A percentile compares a stretch with the other conserved stretches of the same genome.
Conservation (phyloP, 2,329 filamentous ascomycete species). For the Sclerotinia glacialis region DNA sequence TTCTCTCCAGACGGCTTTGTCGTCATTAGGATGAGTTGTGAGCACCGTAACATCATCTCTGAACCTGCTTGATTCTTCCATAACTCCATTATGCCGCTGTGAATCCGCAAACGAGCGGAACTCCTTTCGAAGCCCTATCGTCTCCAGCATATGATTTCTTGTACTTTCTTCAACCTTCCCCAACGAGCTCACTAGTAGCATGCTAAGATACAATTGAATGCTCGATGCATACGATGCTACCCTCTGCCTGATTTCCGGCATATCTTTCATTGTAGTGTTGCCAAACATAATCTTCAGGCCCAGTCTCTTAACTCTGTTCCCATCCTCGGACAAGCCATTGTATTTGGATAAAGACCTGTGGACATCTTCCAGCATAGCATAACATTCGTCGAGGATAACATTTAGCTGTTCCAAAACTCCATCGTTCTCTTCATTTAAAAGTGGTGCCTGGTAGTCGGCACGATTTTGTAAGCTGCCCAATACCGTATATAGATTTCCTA, state of each 20-base stretch:
- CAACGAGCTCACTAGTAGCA: not conserved
- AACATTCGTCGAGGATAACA: not conserved
- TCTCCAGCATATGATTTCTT: not conserved
- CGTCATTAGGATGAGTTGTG: not conserved
- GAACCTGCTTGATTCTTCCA: not conserved
- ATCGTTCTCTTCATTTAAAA: not conserved
- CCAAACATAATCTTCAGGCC: not conserved
- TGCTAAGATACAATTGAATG: not conserved
- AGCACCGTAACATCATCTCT: not conserved
- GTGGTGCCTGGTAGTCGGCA: not conserved
- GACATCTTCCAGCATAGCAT: not conserved
- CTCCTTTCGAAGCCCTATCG: not conserved
- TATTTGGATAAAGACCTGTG: not conserved
- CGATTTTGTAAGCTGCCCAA: not conserved
- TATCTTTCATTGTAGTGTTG: not conserved
- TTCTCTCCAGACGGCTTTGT: not conserved
- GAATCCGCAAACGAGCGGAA: not conserved
- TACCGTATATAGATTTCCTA: not conserved
- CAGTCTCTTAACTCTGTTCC: not conserved
- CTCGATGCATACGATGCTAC: not conserved
- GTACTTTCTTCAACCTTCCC: not conserved
- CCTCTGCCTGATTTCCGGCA: not conserved
- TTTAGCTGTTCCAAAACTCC: not conserved
- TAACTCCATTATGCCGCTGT: not conserved
- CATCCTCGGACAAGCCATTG: not conserved